Base-by-base conservation (phyloP, 164 flowering plant species). In the Euptelea pleiosperma region DNA sequence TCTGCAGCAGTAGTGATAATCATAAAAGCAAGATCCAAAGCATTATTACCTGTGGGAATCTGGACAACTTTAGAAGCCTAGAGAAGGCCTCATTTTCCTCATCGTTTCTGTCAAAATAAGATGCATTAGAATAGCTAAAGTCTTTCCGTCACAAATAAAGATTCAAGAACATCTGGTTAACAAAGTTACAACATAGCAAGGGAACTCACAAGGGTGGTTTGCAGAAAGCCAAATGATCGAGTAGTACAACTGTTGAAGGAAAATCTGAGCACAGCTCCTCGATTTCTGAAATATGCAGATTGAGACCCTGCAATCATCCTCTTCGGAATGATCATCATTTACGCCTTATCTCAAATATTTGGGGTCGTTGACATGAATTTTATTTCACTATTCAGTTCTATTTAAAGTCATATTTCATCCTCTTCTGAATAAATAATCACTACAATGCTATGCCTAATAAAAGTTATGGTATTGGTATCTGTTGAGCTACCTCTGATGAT, bases 141-240 rank as follows among this genome's bases (percentile, higher is more conserved):
- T 52, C 29, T 21, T 60, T 57, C 25, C 14, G 10, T 16, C 19
- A 16, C 15, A 37, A 37, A 16, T 5, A 9, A 22, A 51, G 37
- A 15, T 2, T 4, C 6, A 29, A 21, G 4, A 35, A 8, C 12
- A 37, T 15, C 6, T 31, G 10, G 9, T 8, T 5, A 52, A 48
- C 34, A 30, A 47, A 66, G 25, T 9, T 1, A 16, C 4, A 22
- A 10, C 0, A 34, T 59, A 11, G 16, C 14, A 60, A 47, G 41
- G 15, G 26, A 58, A 35, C 81, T 79, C 60, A 89, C 96, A 12
- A 40, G 58, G 98, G 95, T 61, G 89, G 89, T 68, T 82, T 89
- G 87, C 96, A 89, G 76, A 92, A 92, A 51, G 75, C 96, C 50
- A 89, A 46, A 63, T 92, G 98, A 78, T 92, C 96, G 45, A 89